phyloP scores from a whole-genome alignment of 345 rosid species.

The Excoecaria cochinchinensis region DNA sequence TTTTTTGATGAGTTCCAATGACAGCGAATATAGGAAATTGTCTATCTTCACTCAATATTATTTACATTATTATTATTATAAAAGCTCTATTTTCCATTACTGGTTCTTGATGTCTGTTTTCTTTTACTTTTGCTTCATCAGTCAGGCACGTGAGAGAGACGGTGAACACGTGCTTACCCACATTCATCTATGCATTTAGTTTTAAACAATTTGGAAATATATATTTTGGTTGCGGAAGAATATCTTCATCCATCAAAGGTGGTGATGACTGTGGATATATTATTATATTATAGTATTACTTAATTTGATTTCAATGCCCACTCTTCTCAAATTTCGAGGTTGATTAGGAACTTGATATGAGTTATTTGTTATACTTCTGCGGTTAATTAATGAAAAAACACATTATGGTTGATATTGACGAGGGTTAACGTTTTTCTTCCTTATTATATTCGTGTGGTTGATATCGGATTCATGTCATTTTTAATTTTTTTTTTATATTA shows the following conservation, averaged over 20 bases:
- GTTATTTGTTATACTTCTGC: too few relatives aligned
- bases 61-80: background rate
- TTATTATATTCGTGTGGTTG: too few relatives aligned
- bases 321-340: conserved; percentile 4
- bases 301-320: background rate
- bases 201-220: background rate
- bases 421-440: too few relatives aligned
- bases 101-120: background rate
- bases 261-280: background rate
- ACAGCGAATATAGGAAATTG: conserved; percentile 54
- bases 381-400: too few relatives aligned
- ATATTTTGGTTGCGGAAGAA: background rate
- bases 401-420: too few relatives aligned
- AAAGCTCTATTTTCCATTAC: conserved; percentile 13
- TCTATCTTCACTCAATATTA: conserved; percentile 20
- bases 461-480: too few relatives aligned
- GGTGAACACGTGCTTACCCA: conserved; percentile 35
- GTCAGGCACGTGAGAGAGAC: conserved; percentile 37
- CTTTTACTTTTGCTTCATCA: conserved; percentile 14
- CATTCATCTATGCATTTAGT: background rate
- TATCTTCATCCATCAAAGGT: background rate
- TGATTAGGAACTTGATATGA: conserved; percentile 3
- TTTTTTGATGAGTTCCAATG: conserved; percentile 49
- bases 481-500: too few relatives aligned
- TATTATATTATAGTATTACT: background rate